These are phyloP conservation scores for Phytophthora uliginosa DNA, from an alignment of 352 stramenopile genomes.

Conservation along the genomic window DNA sequence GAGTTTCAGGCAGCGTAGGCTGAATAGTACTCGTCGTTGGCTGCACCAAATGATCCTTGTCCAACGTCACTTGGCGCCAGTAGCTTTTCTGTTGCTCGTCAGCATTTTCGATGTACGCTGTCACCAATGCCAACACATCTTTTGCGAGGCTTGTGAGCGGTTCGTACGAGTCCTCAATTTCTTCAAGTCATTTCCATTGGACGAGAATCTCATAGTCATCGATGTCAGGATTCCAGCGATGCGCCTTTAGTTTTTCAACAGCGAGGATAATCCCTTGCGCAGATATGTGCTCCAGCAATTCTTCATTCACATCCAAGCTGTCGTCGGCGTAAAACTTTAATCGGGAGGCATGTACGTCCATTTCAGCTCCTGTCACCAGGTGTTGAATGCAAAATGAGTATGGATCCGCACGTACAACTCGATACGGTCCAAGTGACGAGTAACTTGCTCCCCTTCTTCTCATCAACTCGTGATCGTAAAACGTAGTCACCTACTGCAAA, in stretches of 20 bases:
- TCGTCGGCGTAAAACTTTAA: no score
- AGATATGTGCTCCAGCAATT: neutral
- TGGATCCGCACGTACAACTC: neutral
- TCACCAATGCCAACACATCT: no score
- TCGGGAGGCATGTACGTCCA: no score
- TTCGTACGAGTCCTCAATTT: neutral
- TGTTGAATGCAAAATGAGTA: neutral
- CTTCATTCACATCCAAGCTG: neutral
- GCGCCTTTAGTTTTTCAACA: neutral
- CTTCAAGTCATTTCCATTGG: neutral
- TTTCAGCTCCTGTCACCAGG: neutral
- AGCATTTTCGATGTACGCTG: no score
- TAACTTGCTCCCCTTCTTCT: neutral
- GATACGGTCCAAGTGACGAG: neutral
- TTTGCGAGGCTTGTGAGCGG: neutral
- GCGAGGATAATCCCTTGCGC: neutral
- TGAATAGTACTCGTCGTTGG: no score
- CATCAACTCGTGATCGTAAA: neutral
- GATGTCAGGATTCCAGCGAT: neutral
- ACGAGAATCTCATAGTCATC: neutral
- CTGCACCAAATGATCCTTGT: no score
- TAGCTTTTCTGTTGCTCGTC: no score
- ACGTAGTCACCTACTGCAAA: neutral
- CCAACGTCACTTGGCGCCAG: no score
- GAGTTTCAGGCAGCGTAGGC: no score